A percentile compares a stretch with the other conserved stretches of the same genome.
These are phyloP conservation scores for Emergomyces pasteurianus DNA, from an alignment of 2,329 filamentous ascomycete species.

Conservation along the genomic window DNA sequence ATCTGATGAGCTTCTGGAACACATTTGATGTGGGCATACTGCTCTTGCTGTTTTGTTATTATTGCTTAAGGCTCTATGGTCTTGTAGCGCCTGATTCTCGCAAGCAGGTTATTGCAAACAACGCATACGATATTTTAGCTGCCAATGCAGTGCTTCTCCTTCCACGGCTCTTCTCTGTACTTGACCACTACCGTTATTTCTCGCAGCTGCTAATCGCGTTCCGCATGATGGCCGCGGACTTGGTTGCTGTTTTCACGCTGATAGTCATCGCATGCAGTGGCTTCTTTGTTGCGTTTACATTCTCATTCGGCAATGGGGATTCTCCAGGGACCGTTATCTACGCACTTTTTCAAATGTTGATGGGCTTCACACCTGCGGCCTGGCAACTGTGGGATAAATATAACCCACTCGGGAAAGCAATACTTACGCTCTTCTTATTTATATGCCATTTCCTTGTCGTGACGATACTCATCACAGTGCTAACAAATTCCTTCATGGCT, in stretches of 20 bases:
- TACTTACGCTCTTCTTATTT: slow-evolving; percentile 75
- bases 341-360: slow-evolving; percentile 82
- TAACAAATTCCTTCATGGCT: slow-evolving; percentile 92
- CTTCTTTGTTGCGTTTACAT: slow-evolving; percentile 88
- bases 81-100: slow-evolving; percentile 65
- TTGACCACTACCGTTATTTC: slow-evolving; percentile 94
- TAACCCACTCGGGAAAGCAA: slow-evolving; percentile 61
- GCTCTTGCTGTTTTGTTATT: slow-evolving; percentile 74
- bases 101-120: slow-evolving; percentile 59
- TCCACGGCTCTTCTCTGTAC: slow-evolving; percentile 78
- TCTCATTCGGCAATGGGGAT: slow-evolving; percentile 61
- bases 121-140: slow-evolving; percentile 88
- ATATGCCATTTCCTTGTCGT: slow-evolving; percentile 93
- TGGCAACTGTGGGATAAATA: slow-evolving; percentile 83
- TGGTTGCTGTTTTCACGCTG: slow-evolving; percentile 71
- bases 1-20: slow-evolving; percentile 98
- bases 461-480: slow-evolving; percentile 87
- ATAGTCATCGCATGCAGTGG: slow-evolving; percentile 83
- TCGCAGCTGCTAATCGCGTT: slow-evolving; percentile 91
- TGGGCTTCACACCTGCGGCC: slow-evolving; percentile 91
- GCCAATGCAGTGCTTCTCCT: slow-evolving; percentile 82
- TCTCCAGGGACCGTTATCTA: slow-evolving; percentile 69
- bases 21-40: slow-evolving; percentile 87
- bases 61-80: slow-evolving; percentile 77
- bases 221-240: slow-evolving; percentile 81